Percentiles rank a stretch among this genome's conserved stretches.
Evolutionary conservation across 306 rosid species (phyloP).

Genomic region (Cucurbita moschata): DNA sequence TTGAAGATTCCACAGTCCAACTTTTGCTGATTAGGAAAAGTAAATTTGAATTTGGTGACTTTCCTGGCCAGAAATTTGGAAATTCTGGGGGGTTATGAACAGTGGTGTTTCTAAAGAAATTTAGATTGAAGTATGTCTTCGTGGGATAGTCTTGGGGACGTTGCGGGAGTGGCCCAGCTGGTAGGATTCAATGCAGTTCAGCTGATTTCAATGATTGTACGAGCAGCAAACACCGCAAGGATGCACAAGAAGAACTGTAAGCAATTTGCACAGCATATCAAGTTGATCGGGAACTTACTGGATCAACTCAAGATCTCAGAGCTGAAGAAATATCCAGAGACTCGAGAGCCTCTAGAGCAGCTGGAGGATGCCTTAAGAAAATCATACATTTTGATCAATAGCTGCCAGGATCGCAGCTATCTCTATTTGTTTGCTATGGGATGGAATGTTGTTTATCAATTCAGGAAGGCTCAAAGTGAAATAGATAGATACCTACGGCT

Average conservation of each 20-base stretch:
- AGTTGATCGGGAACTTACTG: slow-evolving; percentile 83
- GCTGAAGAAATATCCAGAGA: slow-evolving; percentile 85
- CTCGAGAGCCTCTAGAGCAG: slow-evolving; percentile 93
- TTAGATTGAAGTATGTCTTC: slow-evolving; percentile 19
- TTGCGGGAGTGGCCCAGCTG: slow-evolving; percentile 70
- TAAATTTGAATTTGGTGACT: not conserved
- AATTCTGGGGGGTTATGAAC: not conserved
- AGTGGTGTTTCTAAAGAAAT: not conserved
- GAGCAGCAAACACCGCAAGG: slow-evolving; percentile 83
- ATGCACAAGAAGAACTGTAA: slow-evolving; percentile 97
- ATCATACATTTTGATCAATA: slow-evolving; percentile 70
- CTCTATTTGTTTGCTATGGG: slow-evolving; percentile 93
- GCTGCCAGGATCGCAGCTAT: slow-evolving; percentile 90
- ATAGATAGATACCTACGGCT: slow-evolving; percentile 78
- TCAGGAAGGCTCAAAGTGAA: slow-evolving; percentile 95
- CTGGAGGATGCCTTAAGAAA: slow-evolving; percentile 88
- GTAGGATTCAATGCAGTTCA: slow-evolving; percentile 70
- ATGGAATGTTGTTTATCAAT: slow-evolving; percentile 93
- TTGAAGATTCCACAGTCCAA: not conserved
- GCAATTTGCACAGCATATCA: slow-evolving; percentile 80
- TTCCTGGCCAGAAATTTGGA: not conserved
- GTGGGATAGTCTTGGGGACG: slow-evolving; percentile 76
- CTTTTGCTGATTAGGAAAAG: not conserved
- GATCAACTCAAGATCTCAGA: slow-evolving; percentile 96
- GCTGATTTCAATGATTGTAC: slow-evolving; percentile 70